These are phyloP conservation scores for Hypseocharis bilobata DNA, from an alignment of 441 rosid genomes.

Conservation along the genomic window DNA sequence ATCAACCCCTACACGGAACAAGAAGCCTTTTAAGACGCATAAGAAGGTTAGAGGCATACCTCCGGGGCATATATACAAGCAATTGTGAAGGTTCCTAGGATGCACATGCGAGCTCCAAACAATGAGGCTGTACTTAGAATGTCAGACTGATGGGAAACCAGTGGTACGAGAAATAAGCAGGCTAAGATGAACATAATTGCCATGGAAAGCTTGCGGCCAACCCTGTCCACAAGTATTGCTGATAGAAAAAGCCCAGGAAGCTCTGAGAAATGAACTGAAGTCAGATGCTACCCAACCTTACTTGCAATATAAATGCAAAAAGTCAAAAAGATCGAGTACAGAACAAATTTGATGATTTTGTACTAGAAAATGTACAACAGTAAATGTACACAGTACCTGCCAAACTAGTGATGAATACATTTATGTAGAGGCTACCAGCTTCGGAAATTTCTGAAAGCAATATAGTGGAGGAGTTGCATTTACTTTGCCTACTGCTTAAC, in stretches of 20 bases:
- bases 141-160: slow-evolving; percentile 49
- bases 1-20: neutral
- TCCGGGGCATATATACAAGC: slow-evolving; percentile 79
- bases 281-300: no score
- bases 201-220: slow-evolving; percentile 78
- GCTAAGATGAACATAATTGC: slow-evolving; percentile 56
- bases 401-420: slow-evolving; percentile 64
- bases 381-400: slow-evolving; percentile 58
- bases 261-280: slow-evolving; percentile 41
- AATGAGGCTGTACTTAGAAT: slow-evolving; percentile 56
- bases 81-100: slow-evolving; percentile 64
- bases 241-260: slow-evolving; percentile 67
- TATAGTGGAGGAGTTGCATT: slow-evolving; percentile 32
- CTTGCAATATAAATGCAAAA: no score
- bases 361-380: neutral
- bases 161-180: slow-evolving; percentile 58
- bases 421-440: slow-evolving; percentile 45
- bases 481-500: slow-evolving; percentile 47
- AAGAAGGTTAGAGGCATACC: slow-evolving; percentile 34
- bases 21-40: neutral
- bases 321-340: neutral
- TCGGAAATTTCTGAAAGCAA: slow-evolving; percentile 28
- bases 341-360: neutral
- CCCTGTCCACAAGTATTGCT: slow-evolving; percentile 59
- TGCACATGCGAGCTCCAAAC: slow-evolving; percentile 73